These are phyloP conservation scores for Flaveria linearis DNA, from an alignment of 129 eudicot genomes.

Conservation along the genomic window DNA sequence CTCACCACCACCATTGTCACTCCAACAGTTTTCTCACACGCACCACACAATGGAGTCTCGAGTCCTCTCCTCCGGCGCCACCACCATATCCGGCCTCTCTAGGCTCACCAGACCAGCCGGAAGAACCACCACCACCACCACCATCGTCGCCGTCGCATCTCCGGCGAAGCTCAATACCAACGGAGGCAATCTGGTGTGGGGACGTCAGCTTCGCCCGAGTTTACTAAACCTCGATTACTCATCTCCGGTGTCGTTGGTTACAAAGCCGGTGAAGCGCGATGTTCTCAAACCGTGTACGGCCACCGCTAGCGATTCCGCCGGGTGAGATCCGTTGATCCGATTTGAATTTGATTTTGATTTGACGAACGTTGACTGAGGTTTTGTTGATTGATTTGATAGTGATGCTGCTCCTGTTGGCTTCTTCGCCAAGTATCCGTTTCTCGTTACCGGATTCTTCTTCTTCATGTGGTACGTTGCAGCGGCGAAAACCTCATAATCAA, in stretches of 20 bases:
- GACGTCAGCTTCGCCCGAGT: slow-evolving; percentile 78
- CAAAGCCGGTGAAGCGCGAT: slow-evolving; percentile 45
- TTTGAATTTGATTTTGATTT: slow-evolving; percentile 6
- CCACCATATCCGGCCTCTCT: slow-evolving; percentile 62
- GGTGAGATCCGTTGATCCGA: slow-evolving; percentile 59
- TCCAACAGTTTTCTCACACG: slow-evolving; percentile 30
- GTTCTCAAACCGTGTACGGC: slow-evolving; percentile 60
- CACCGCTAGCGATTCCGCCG: slow-evolving; percentile 78
- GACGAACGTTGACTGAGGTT: neutral
- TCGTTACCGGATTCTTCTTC: slow-evolving; percentile 6
- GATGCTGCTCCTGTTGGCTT: slow-evolving; percentile 16
- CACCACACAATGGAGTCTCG: slow-evolving; percentile 71
- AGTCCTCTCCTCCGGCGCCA: slow-evolving; percentile 65
- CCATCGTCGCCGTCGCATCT: slow-evolving; percentile 28
- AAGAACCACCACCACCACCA: slow-evolving; percentile 37
- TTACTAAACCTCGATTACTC: slow-evolving; percentile 54
- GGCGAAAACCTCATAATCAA: neutral
- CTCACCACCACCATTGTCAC: neutral
- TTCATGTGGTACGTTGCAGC: slow-evolving; percentile 13
- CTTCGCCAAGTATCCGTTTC: slow-evolving; percentile 5
- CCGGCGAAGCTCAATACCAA: slow-evolving; percentile 40
- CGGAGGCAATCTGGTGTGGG: slow-evolving; percentile 75
- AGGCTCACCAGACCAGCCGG: slow-evolving; percentile 45
- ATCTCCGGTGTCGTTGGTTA: slow-evolving; percentile 27
- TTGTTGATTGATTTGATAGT: slow-evolving; percentile 17